A percentile compares a stretch with the other conserved stretches of the same genome.
These are phyloP conservation scores for Phylloporus scabripes DNA, from an alignment of 768 basidiomycete genomes.

Conservation along the genomic window DNA sequence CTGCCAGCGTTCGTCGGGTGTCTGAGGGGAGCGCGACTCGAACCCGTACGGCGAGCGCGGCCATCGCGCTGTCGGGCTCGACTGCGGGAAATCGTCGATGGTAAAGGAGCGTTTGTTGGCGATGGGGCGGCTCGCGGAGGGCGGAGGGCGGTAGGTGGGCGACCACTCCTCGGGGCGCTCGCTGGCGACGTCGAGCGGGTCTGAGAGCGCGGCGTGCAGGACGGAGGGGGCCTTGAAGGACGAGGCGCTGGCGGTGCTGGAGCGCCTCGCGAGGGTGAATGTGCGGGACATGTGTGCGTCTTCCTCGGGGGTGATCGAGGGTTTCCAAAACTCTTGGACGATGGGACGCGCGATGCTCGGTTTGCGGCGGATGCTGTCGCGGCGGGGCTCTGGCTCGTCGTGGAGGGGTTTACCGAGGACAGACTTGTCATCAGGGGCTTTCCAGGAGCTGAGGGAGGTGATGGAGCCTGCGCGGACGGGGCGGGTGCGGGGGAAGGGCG, in stretches of 20 bases:
- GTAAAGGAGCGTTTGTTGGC: conserved; percentile 26
- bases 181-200: conserved; percentile 22
- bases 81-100: conserved; percentile 23
- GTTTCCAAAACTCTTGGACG: conserved; percentile 47
- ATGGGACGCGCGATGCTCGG: conserved; percentile 32
- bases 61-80: conserved; percentile 9
- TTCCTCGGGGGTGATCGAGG: conserved; percentile 41
- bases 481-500: conserved; percentile 9
- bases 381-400: conserved; percentile 26
- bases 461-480: conserved; percentile 26
- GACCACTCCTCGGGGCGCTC: conserved; percentile 10
- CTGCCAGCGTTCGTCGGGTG: not conserved
- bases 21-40: too few species aligned
- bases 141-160: conserved; percentile 8
- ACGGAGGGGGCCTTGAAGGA: conserved; percentile 39
- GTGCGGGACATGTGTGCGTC: conserved; percentile 39
- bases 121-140: conserved; percentile 31
- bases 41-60: conserved; percentile 16
- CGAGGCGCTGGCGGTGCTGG: conserved; percentile 46
- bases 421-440: conserved; percentile 22
- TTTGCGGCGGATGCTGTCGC: conserved; percentile 28
- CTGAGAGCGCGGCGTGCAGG: conserved; percentile 36
- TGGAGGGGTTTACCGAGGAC: conserved; percentile 18
- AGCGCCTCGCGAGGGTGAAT: conserved; percentile 39
- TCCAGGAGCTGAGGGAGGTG: conserved; percentile 24